Evolutionary conservation across 1,284 basidiomycete species (phyloP).

Genomic region (Cutaneotrichosporon curvatum): DNA sequence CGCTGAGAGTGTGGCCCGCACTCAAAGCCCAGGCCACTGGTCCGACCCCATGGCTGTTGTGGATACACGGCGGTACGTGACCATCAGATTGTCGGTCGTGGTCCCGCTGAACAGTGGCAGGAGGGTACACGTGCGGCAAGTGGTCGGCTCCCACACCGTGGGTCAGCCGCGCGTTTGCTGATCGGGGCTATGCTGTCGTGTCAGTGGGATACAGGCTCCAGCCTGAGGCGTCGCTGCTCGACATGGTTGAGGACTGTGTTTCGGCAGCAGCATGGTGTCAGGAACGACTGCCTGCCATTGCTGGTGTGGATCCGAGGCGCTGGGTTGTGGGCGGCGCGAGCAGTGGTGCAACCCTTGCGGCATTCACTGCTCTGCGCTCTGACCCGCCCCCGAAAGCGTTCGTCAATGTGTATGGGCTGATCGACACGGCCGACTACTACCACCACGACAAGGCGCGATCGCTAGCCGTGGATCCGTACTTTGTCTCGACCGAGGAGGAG

Average conservation of each 20-base stretch:
- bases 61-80: conserved; percentile 22
- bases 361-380: not conserved
- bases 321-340: conserved; percentile 24
- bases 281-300: not conserved
- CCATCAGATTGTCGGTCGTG: no score
- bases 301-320: conserved; percentile 18
- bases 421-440: conserved; percentile 9
- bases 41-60: conserved; percentile 20
- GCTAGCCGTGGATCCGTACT: not conserved
- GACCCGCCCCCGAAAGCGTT: not conserved
- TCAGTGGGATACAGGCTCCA: conserved; percentile 28
- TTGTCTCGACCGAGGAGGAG: conserved; percentile 5
- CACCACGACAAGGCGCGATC: not conserved
- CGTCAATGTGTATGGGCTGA: conserved; percentile 12
- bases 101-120: conserved; percentile 1
- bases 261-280: conserved; percentile 23
- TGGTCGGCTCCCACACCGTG: conserved; percentile 17
- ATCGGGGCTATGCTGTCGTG: conserved; percentile 25
- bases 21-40: not conserved
- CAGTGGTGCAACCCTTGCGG: conserved; percentile 10
- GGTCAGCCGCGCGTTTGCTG: conserved; percentile 23
- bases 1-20: conserved; percentile 28
- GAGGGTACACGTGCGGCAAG: conserved; percentile 18
- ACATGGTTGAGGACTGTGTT: conserved; percentile 22
- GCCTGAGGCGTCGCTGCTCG: conserved; percentile 23